A percentile compares a stretch with the other conserved stretches of the same genome.
These are phyloP conservation scores for Thelephora terrestris DNA, from an alignment of 1,284 basidiomycete genomes.

Conservation along the genomic window DNA sequence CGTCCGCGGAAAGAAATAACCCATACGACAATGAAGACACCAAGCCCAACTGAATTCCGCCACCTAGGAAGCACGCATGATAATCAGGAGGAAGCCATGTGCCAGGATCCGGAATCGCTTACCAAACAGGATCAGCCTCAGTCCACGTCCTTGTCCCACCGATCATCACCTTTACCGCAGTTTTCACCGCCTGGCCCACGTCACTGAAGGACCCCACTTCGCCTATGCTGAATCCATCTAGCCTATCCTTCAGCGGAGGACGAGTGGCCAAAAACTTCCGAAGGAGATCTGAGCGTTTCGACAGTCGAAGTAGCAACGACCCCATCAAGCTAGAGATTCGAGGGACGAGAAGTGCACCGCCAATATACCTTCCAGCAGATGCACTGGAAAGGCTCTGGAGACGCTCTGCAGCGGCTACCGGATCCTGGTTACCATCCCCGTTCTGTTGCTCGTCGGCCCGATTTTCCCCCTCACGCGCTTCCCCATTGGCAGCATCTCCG, in stretches of 20 bases:
- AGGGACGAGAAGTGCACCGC: conserved; percentile 56
- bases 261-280: conserved; percentile 46
- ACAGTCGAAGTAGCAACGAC: conserved; percentile 41
- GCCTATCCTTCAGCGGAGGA: conserved; percentile 18
- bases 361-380: conserved; percentile 52
- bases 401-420: conserved; percentile 39
- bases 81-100: background rate
- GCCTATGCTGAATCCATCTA: conserved; percentile 5
- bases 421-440: conserved; percentile 11
- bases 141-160: conserved; percentile 50
- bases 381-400: conserved; percentile 45
- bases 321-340: conserved; percentile 58
- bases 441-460: conserved; percentile 3
- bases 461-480: background rate
- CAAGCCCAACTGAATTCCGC: conserved; percentile 62
- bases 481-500: background rate
- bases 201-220: conserved; percentile 11
- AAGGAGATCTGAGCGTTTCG: conserved; percentile 36
- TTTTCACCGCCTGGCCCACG: conserved; percentile 20
- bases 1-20: conserved; percentile 4
- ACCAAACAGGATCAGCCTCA: conserved; percentile 67
- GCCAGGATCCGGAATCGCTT: conserved; percentile 9
- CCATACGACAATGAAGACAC: conserved; percentile 53
- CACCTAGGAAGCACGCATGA: conserved; percentile 35
- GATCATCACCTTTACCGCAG: conserved; percentile 37